These are phyloP conservation scores for Keithomyces neogunnii DNA, from an alignment of 2,329 filamentous ascomycete genomes.

Conservation along the genomic window DNA sequence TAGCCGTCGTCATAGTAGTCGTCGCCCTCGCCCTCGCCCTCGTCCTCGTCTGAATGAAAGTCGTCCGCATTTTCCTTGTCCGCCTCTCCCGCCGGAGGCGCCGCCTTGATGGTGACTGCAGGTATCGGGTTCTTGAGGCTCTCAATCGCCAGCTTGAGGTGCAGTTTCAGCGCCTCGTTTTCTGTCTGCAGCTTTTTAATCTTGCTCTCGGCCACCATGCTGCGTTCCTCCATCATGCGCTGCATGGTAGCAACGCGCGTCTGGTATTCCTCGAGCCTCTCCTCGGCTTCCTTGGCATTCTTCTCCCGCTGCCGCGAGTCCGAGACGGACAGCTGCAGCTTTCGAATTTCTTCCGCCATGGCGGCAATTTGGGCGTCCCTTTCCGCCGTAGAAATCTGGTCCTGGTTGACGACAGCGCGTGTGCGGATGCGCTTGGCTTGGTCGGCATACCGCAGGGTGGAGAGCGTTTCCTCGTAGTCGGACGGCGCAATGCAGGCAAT, in stretches of 20 bases:
- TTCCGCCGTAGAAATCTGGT: conserved; percentile 84
- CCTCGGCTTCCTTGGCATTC: conserved; percentile 68
- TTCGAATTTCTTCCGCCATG: conserved; percentile 91
- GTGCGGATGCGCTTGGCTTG: conserved; percentile 97
- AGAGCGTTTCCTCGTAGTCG: conserved; percentile 95
- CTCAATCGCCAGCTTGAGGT: conserved; percentile 77
- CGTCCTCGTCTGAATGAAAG: conserved; percentile 18
- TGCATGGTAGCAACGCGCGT: conserved; percentile 83
- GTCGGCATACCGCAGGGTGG: conserved; percentile 91
- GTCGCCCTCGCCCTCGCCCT: conserved; percentile 41
- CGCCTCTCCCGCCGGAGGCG: conserved; percentile 16
- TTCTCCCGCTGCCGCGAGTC: conserved; percentile 62
- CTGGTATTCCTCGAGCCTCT: conserved; percentile 91
- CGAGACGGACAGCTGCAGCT: conserved; percentile 67
- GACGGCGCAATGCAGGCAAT: conserved; percentile 93
- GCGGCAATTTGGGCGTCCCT: conserved; percentile 87
- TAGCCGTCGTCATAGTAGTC: conserved; percentile 54
- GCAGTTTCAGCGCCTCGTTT: conserved; percentile 80
- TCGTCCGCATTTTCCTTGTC: conserved; percentile 24
- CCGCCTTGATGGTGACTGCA: conserved; percentile 32
- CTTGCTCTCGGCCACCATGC: conserved; percentile 86
- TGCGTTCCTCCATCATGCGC: conserved; percentile 89
- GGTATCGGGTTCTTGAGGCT: conserved; percentile 91
- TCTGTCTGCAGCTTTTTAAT: conserved; percentile 83
- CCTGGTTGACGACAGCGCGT: conserved; percentile 89